Evolutionary conservation across 2,329 filamentous ascomycete genomes (phyloP).

Genomic region (Aspergillus fumigatiaffinis): DNA sequence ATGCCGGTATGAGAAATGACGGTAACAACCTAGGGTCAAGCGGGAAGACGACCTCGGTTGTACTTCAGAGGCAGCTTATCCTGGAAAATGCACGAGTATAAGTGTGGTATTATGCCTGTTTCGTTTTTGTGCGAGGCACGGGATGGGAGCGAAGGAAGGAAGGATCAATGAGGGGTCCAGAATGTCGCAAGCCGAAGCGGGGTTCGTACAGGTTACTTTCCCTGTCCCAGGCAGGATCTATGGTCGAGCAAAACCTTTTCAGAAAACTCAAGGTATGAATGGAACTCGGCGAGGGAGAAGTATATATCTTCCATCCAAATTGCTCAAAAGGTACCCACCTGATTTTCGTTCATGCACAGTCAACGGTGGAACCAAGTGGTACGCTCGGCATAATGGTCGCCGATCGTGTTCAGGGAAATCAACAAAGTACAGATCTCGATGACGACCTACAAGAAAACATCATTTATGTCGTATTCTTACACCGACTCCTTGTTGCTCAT

Average conservation of each 20-base stretch:
- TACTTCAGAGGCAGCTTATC: neutral
- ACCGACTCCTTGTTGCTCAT: neutral
- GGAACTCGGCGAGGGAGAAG: neutral
- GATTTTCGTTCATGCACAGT: neutral
- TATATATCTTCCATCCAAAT: neutral
- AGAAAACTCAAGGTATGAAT: neutral
- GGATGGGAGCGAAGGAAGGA: neutral
- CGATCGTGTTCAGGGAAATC: neutral
- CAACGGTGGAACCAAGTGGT: neutral
- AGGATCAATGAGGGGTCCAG: neutral
- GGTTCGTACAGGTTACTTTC: neutral
- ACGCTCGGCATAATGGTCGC: conserved; percentile 1
- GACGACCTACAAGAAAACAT: neutral
- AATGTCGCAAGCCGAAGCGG: neutral
- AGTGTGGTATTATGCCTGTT: neutral
- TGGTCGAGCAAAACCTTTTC: neutral
- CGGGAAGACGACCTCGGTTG: neutral
- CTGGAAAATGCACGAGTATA: neutral
- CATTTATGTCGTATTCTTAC: neutral
- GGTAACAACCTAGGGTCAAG: neutral
- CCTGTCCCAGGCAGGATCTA: neutral
- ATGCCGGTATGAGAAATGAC: neutral
- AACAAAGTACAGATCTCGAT: neutral
- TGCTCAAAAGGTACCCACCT: neutral
- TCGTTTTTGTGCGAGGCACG: neutral